These are phyloP conservation scores for Crithidia expoeki DNA, from an alignment of 208 protist genomes.

Conservation along the genomic window DNA sequence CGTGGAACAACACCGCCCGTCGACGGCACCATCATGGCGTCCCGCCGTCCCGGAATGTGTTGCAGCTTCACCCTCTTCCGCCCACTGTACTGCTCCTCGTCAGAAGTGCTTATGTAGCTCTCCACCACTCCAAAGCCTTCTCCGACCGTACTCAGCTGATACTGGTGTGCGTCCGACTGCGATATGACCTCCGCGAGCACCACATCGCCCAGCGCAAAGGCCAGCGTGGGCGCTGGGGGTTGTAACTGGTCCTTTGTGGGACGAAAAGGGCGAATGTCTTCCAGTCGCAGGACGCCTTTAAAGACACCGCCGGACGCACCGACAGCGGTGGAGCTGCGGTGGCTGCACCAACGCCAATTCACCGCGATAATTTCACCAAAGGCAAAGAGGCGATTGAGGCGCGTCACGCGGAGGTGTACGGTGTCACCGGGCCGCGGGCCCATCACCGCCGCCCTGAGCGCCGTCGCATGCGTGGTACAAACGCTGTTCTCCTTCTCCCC, in stretches of 20 bases:
- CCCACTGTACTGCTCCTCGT: conserved; percentile 12
- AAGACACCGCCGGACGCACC: conserved; percentile 33
- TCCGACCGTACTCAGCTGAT: conserved; percentile 67
- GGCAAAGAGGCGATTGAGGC: conserved; percentile 54
- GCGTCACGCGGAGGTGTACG: conserved; percentile 67
- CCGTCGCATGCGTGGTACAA: not conserved
- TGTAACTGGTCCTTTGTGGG: conserved; percentile 57
- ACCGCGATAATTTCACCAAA: conserved; percentile 81
- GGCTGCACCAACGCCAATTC: conserved; percentile 64
- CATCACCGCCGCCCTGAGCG: conserved; percentile 26
- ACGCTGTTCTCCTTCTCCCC: no score
- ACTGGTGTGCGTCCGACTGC: conserved; percentile 81
- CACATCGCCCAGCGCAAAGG: conserved; percentile 69
- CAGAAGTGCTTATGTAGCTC: conserved; percentile 18
- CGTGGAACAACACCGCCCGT: conserved; percentile 47
- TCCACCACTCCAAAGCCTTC: conserved; percentile 71
- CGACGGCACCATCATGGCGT: conserved; percentile 54
- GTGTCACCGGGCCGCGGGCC: conserved; percentile 63
- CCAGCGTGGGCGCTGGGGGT: conserved; percentile 52
- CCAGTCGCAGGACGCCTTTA: conserved; percentile 67
- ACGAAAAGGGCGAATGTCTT: conserved; percentile 78
- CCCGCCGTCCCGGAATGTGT: conserved; percentile 58
- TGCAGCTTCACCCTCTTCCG: conserved; percentile 35
- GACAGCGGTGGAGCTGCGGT: conserved; percentile 19
- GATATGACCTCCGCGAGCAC: conserved; percentile 76